Conservation (phyloP, 495 filamentous ascomycete species). For the Glutinoglossum americanum region DNA sequence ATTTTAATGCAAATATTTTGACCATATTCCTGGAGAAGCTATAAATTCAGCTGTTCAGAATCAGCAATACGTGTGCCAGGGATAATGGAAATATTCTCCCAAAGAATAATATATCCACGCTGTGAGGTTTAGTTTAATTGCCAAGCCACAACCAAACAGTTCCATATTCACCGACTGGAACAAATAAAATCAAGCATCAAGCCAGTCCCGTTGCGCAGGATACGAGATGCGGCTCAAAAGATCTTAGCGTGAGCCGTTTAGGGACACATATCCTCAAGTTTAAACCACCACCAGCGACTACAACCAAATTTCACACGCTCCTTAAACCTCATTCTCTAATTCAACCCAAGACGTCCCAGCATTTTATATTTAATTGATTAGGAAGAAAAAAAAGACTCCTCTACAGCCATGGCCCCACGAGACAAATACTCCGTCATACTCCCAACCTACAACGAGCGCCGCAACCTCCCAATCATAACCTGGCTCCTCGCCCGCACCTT, state of each 20-base stretch:
- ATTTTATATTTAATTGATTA: neutral
- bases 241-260: neutral
- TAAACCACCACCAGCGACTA: neutral
- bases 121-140: too few relatives aligned
- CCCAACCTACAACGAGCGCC: slow-evolving; percentile 94
- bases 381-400: neutral
- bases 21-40: neutral
- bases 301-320: neutral
- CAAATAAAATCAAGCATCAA: neutral
- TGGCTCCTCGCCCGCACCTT: slow-evolving; percentile 87
- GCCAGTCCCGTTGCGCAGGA: neutral
- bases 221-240: neutral
- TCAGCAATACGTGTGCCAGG: neutral
- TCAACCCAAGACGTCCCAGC: neutral
- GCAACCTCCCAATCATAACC: slow-evolving; percentile 84
- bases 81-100: neutral
- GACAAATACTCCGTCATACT: slow-evolving; percentile 93
- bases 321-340: neutral
- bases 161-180: neutral
- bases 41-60: neutral
- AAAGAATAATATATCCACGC: neutral
- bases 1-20: neutral
- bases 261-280: neutral
- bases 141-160: neutral
- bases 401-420: slow-evolving; percentile 20